Evolutionary conservation across 179 eudicot genomes (phyloP), one percentile per base, ranked within the genome.

Genomic region (Monotropa hypopitys): DNA sequence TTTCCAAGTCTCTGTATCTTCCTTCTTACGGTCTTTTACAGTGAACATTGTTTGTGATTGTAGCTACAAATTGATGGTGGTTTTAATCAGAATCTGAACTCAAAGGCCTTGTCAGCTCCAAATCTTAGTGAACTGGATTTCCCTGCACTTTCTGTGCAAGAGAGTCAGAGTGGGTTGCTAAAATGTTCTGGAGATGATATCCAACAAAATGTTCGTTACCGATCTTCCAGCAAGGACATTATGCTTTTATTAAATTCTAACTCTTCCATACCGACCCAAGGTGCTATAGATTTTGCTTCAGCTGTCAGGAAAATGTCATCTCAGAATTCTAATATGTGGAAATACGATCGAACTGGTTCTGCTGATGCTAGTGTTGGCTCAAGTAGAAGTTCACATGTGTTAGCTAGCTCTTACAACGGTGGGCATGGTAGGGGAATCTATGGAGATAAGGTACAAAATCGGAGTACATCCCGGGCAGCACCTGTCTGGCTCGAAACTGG

Each of bases 401-500:
- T 86, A 75, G 85, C 90, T 57, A 88, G 89, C 80, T 84, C 97
- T 56, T 89, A 87, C 73, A 80, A 47, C 49, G 74, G 86, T 70
- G 92, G 90, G 59, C 84, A 86, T 73, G 86, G 82, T 62, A 88
- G 89, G 83, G 83, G 86, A 72, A 82, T 83, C 30, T 89, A 82
- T 82, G 83, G 81, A 32, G 93, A 95, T 80, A 91, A 86, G 85
- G 56, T 87, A 72, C 92, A 85, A 74, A 79, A 78, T 70, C 93
- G 88, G 81, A 83, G 86, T 78, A 83, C 95, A 68, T 78, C 84
- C 78, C 92, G 90, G 75, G 83, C 89, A 65, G 85, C 93, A 76
- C 98, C 99, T 70, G 84, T 80, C 42, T 93, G 99, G 99, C 95
- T 93, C 78, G 97, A 95, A 82, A 95, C 99, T 80, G 99, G 97